Conservation (phyloP, 2,329 filamentous ascomycete species). For the Monilinia laxa region DNA sequence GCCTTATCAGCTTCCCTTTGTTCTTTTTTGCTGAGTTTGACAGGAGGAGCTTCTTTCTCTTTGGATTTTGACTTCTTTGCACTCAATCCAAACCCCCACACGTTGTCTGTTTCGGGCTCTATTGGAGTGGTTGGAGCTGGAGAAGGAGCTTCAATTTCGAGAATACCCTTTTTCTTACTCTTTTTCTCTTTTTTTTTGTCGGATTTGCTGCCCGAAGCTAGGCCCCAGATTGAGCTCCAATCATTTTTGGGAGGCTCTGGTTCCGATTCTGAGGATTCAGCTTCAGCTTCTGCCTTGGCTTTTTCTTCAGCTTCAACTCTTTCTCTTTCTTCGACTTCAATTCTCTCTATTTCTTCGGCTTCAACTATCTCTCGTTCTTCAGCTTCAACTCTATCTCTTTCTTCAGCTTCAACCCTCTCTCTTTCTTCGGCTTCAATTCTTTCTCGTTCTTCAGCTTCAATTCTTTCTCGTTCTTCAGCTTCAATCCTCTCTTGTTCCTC, state of each 20-base stretch:
- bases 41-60: slow-evolving; percentile 42
- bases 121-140: slow-evolving; percentile 51
- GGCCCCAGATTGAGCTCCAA: slow-evolving; percentile 36
- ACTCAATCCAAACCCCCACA: slow-evolving; percentile 41
- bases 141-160: slow-evolving; percentile 46
- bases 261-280: slow-evolving; percentile 19
- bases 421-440: neutral
- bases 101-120: slow-evolving; percentile 44
- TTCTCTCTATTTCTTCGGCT: neutral
- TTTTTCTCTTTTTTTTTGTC: slow-evolving; percentile 37
- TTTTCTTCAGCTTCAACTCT: slow-evolving; percentile 35
- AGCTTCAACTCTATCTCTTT: slow-evolving; percentile 34
- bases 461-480: slow-evolving; percentile 24
- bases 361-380: slow-evolving; percentile 10
- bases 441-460: neutral
- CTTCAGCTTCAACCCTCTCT: neutral
- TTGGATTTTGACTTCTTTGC: slow-evolving; percentile 46
- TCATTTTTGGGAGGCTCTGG: slow-evolving; percentile 24
- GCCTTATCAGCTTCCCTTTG: slow-evolving; percentile 50
- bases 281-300: slow-evolving; percentile 17
- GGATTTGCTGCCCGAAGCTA: slow-evolving; percentile 46
- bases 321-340: neutral
- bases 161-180: slow-evolving; percentile 43
- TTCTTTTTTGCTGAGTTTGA: slow-evolving; percentile 52
- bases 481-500: slow-evolving; percentile 35